These are phyloP conservation scores for Oidiodendron maius DNA, from an alignment of 495 filamentous ascomycete genomes.

Conservation along the genomic window DNA sequence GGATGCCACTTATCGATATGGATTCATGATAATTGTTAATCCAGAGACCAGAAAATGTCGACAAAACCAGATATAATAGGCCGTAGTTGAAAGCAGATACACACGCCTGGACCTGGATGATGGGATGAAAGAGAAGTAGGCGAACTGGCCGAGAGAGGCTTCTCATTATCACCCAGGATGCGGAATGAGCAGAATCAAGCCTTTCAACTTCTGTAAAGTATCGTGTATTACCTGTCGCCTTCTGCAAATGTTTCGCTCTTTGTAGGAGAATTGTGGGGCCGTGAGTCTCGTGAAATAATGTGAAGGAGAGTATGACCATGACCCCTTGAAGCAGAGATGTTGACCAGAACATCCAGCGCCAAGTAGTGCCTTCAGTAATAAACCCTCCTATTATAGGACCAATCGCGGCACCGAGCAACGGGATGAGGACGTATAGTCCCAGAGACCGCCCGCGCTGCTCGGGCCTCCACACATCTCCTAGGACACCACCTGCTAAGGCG, in stretches of 20 bases:
- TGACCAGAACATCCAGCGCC: slow-evolving; percentile 84
- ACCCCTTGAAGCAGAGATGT: slow-evolving; percentile 66
- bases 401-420: slow-evolving; percentile 68
- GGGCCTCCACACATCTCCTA: slow-evolving; percentile 71
- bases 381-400: slow-evolving; percentile 72
- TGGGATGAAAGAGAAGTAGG: slow-evolving; percentile 69
- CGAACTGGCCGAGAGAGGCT: slow-evolving; percentile 70
- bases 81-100: slow-evolving; percentile 45
- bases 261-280: slow-evolving; percentile 61
- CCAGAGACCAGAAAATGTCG: slow-evolving; percentile 70
- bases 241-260: slow-evolving; percentile 58
- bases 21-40: slow-evolving; percentile 62
- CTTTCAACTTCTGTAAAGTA: slow-evolving; percentile 51
- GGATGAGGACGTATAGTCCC: slow-evolving; percentile 70
- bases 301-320: slow-evolving; percentile 55
- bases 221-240: slow-evolving; percentile 49
- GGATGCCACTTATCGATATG: slow-evolving; percentile 59
- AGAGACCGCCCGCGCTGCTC: slow-evolving; percentile 77
- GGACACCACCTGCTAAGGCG: slow-evolving; percentile 49
- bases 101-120: slow-evolving; percentile 65
- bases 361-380: slow-evolving; percentile 56
- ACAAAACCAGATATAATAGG: slow-evolving; percentile 56
- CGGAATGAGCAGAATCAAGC: slow-evolving; percentile 40
- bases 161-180: slow-evolving; percentile 51
- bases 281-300: slow-evolving; percentile 67